These are phyloP conservation scores for Hygrophorus pudorinus DNA, from an alignment of 768 basidiomycete genomes.

Conservation along the genomic window DNA sequence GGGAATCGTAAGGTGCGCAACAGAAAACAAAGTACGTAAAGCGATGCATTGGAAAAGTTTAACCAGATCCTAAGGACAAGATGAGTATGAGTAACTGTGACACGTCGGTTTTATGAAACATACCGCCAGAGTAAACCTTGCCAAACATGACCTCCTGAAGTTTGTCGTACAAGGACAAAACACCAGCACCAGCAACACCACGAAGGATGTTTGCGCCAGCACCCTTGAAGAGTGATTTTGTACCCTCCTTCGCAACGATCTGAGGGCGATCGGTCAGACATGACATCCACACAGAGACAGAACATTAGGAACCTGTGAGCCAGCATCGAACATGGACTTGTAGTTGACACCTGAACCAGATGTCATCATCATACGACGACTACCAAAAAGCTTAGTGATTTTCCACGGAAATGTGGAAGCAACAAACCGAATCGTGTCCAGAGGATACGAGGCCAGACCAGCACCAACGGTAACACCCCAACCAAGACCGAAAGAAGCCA, in stretches of 20 bases:
- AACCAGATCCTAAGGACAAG: constrained; percentile 33
- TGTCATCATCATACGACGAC: constrained; percentile 99
- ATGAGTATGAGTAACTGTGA: constrained; percentile 2
- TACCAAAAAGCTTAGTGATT: constrained; percentile 25
- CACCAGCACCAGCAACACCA: constrained; percentile 99
- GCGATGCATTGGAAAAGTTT: constrained; percentile 15
- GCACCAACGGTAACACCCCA: constrained; percentile 99
- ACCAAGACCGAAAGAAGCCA: constrained; percentile 93
- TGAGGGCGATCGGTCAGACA: constrained; percentile 4
- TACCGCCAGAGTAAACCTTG: constrained; percentile 98
- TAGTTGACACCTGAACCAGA: constrained; percentile 93
- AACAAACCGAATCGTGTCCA: constrained; percentile 79
- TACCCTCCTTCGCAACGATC: constrained; percentile 93
- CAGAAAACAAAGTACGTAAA: constrained; percentile 2
- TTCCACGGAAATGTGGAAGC: neutral
- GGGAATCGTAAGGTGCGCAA: constrained; percentile 15
- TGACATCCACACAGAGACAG: neutral
- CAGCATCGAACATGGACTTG: constrained; percentile 99
- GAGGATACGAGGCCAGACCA: constrained; percentile 95
- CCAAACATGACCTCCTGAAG: constrained; percentile 93
- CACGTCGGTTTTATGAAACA: constrained; percentile 11
- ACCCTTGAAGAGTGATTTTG: constrained; percentile 97
- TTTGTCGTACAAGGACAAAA: constrained; percentile 98
- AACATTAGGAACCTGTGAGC: constrained; percentile 45
- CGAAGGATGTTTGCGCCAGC: constrained; percentile 93